Conservation (phyloP, 306 rosid species). For the Vachellia pachyceras region DNA sequence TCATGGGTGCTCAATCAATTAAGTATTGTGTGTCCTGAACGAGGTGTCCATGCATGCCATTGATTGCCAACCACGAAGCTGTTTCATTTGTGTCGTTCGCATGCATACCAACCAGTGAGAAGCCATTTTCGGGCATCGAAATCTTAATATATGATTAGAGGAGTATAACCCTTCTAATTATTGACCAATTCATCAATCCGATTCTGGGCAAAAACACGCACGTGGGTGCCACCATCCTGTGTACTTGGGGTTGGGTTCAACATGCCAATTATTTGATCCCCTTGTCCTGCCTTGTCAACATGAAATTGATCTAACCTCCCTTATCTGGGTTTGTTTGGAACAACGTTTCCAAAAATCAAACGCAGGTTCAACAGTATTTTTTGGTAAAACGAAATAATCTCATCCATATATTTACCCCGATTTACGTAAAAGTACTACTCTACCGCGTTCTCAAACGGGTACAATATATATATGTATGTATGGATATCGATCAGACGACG, state of each 20-base stretch:
- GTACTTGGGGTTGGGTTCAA: conserved; percentile 19
- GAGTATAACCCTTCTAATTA: neutral
- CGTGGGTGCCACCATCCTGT: neutral
- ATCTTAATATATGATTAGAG: too few relatives aligned
- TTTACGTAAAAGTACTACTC: too few relatives aligned
- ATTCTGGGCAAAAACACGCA: conserved; percentile 9
- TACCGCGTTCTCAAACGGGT: too few relatives aligned
- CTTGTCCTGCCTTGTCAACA: conserved; percentile 34
- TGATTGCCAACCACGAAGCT: neutral
- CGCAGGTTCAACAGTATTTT: too few relatives aligned
- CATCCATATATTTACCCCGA: too few relatives aligned
- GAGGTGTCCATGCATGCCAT: neutral
- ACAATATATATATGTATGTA: too few relatives aligned
- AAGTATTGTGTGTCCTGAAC: neutral
- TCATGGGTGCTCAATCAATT: neutral
- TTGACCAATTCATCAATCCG: neutral
- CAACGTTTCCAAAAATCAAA: too few relatives aligned
- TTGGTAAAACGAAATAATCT: too few relatives aligned
- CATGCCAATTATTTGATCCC: neutral
- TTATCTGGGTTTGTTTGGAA: too few relatives aligned
- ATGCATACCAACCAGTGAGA: conserved; percentile 5
- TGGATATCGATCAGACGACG: neutral
- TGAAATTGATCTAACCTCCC: conserved; percentile 47
- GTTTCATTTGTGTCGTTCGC: conserved; percentile 6
- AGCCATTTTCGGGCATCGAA: neutral